Evolutionary conservation across 495 filamentous ascomycete genomes (phyloP), one percentile per base, ranked within the genome.

Genomic region (Amorphotheca resinae): DNA sequence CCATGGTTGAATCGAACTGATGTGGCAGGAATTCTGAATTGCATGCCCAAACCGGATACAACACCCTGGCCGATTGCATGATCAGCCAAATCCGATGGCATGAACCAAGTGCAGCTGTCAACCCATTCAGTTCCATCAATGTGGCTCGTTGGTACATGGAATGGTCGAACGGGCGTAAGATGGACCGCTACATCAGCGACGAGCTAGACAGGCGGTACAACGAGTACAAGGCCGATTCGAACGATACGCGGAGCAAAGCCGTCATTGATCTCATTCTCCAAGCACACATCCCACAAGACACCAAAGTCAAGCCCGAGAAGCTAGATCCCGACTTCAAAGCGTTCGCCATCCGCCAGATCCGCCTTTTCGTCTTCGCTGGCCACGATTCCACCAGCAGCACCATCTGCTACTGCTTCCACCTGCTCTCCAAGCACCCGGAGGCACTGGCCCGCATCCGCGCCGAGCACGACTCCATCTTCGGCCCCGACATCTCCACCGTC

Each of bases 401-500:
- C n/a, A 42, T 54, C n/a, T 22, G 28, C n/a, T 50, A 43, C 39
- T 46, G 37, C 22, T 47, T 42, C 15, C 54, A 63, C 42, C 42
- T 62, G 8, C 54, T 67, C 7, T 52, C 52, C 6, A 53, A 42
- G 18, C 38, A 64, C 33, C 58, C 57, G 8, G 32, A 53, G 1
- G 42, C 38, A 30, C 41, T 60, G 11, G 33, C 21, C 0, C 16
- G 25, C 12, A 33, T 67, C 33, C 52, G 52, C 15, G 51, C 37
- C 4, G 64, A 67, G 47, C 64, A 61, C 25, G 50, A 64, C 31
- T 23, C 44, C n/a, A 49, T 62, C 14, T 55, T 65, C 33, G 59
- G 60, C 7, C 23, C 23, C 6, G 48, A 57, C 35, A 2, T 52
- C 1, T 37, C 39, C 20, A 18, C 30, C 5, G 46, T 59, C 0